Percentiles rank a stretch among this genome's conserved stretches.
These are phyloP conservation scores for Geranium brycei DNA, from an alignment of 345 rosid genomes.

Conservation along the genomic window DNA sequence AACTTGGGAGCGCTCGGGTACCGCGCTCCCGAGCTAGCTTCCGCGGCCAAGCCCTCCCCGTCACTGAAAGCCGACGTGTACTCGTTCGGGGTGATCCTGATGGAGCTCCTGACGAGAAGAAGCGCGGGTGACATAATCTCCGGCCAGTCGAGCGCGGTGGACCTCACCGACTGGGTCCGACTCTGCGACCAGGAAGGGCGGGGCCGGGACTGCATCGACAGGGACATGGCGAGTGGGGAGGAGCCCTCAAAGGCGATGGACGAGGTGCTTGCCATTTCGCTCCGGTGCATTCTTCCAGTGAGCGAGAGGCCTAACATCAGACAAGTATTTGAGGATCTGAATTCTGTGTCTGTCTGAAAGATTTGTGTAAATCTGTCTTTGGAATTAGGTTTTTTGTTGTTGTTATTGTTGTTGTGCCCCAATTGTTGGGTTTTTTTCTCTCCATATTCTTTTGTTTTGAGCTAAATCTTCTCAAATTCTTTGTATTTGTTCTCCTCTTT, in stretches of 20 bases:
- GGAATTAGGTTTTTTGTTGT: slow-evolving; percentile 25
- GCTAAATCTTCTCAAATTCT: slow-evolving; percentile 19
- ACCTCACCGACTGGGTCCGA: slow-evolving; percentile 79
- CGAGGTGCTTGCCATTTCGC: slow-evolving; percentile 64
- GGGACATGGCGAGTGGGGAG: slow-evolving; percentile 79
- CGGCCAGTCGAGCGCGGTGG: slow-evolving; percentile 89
- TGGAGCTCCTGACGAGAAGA: slow-evolving; percentile 82
- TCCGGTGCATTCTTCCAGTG: slow-evolving; percentile 71
- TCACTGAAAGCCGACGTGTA: slow-evolving; percentile 76
- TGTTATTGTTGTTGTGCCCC: slow-evolving; percentile 25
- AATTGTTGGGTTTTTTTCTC: slow-evolving; percentile 11
- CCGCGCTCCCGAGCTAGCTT: slow-evolving; percentile 70
- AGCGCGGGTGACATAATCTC: slow-evolving; percentile 92
- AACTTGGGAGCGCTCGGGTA: slow-evolving; percentile 93
- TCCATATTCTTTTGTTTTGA: slow-evolving; percentile 14
- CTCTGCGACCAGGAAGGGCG: slow-evolving; percentile 80
- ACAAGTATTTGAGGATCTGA: slow-evolving; percentile 60
- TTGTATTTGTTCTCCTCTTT: neutral
- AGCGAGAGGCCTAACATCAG: slow-evolving; percentile 90
- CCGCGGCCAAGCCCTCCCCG: slow-evolving; percentile 52
- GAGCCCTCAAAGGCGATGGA: slow-evolving; percentile 76
- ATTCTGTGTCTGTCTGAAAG: slow-evolving; percentile 54
- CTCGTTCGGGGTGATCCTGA: slow-evolving; percentile 72
- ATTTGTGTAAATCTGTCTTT: slow-evolving; percentile 50
- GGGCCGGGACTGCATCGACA: slow-evolving; percentile 78